Conservation (phyloP, 768 basidiomycete genomes). For the Solioccasus polychromus region DNA sequence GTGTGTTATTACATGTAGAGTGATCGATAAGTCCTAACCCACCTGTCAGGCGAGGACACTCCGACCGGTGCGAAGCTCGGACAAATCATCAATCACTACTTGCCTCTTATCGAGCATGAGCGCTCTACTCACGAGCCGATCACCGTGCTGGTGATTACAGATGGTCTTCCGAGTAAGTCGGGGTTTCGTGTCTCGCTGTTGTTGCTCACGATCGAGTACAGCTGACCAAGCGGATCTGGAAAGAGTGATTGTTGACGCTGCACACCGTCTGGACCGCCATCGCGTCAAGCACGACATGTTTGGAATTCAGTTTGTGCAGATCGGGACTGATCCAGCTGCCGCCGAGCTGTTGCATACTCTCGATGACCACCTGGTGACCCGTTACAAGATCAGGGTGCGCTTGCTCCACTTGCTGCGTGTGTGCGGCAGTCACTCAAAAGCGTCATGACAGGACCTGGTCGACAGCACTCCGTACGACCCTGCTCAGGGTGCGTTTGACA, state of each 20-base stretch:
- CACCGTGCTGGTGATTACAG: slow-evolving; percentile 37
- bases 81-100: slow-evolving; percentile 36
- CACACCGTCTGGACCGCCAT: slow-evolving; percentile 38
- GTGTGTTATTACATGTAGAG: neutral
- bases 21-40: slow-evolving; percentile 1
- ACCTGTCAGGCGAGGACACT: slow-evolving; percentile 30
- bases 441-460: slow-evolving; percentile 39
- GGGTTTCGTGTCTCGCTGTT: neutral
- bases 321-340: slow-evolving; percentile 38
- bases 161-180: slow-evolving; percentile 39
- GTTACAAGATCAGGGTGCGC: slow-evolving; percentile 32
- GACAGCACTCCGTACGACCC: slow-evolving; percentile 42
- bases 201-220: slow-evolving; percentile 7
- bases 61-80: slow-evolving; percentile 38
- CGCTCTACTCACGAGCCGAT: slow-evolving; percentile 34
- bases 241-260: slow-evolving; percentile 34
- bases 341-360: slow-evolving; percentile 38
- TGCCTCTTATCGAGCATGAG: slow-evolving; percentile 31
- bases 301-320: slow-evolving; percentile 47
- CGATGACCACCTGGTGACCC: slow-evolving; percentile 35
- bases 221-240: slow-evolving; percentile 29
- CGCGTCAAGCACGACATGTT: slow-evolving; percentile 37
- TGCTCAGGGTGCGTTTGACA: slow-evolving; percentile 28
- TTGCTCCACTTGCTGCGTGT: neutral
- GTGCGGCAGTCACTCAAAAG: neutral